Evolutionary conservation across 805 yeast species (phyloP).

Genomic region (Starmerella cellae): DNA sequence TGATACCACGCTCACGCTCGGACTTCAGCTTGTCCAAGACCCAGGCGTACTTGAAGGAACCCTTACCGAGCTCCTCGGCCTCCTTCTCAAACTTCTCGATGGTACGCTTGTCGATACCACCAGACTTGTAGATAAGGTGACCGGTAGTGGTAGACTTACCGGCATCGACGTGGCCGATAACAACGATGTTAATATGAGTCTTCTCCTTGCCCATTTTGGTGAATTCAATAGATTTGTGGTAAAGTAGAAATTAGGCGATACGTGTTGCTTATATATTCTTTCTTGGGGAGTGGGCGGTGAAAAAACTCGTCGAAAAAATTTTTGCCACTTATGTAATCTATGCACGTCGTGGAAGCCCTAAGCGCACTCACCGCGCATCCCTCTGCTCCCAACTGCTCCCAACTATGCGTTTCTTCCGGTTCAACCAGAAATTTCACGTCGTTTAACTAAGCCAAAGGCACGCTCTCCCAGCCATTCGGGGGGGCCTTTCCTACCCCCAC

Average conservation of each 20-base stretch:
- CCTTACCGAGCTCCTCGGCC: constrained; percentile 94
- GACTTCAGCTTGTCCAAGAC: constrained; percentile 90
- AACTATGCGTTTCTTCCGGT: too few relatives aligned
- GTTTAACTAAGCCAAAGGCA: neutral
- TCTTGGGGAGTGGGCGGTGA: constrained; percentile 10
- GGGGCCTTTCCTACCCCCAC: neutral
- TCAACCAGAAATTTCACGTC: neutral
- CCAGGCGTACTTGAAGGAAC: constrained; percentile 97
- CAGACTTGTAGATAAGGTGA: constrained; percentile 98
- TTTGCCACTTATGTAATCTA: constrained; percentile 12
- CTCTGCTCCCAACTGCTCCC: neutral
- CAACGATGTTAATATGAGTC: constrained; percentile 98
- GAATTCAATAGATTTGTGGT: constrained; percentile 1
- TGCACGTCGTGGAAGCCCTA: constrained; percentile 18
- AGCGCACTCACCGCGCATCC: neutral
- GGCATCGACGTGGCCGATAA: constrained; percentile 99
- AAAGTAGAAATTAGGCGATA: constrained; percentile 1
- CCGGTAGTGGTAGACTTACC: constrained; percentile 99
- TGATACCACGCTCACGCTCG: constrained; percentile 95
- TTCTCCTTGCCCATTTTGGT: constrained; percentile 71
- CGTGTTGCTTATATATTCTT: constrained; percentile 18
- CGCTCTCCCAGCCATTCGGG: neutral
- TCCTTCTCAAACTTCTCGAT: constrained; percentile 96
- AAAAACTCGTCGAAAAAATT: constrained; percentile 12
- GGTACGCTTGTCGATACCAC: constrained; percentile 96